Percentiles rank a stretch among this genome's conserved stretches.
Conservation (phyloP, 441 rosid species). For the Erodium trifolium region DNA sequence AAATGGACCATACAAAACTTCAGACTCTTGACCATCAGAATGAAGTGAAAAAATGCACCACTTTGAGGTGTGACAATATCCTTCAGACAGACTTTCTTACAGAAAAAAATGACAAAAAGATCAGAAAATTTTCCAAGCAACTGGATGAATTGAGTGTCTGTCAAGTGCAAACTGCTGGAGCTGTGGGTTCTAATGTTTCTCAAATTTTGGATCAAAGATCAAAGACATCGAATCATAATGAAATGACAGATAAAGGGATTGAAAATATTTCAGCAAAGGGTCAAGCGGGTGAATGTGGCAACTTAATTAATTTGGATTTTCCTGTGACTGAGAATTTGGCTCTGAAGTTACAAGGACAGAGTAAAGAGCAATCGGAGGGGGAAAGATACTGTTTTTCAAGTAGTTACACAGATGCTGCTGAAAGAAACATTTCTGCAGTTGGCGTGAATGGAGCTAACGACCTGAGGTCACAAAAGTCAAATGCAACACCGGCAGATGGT, state of each 20-base stretch:
- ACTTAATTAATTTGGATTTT: constrained; percentile 15
- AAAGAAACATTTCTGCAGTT: not conserved
- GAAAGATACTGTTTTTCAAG: constrained; percentile 4
- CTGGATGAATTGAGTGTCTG: no score
- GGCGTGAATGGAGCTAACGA: constrained; percentile 4
- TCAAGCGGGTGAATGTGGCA: constrained; percentile 28
- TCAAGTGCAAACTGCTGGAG: no score
- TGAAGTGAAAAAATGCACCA: no score
- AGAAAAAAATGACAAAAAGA: no score
- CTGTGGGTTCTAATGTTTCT: no score
- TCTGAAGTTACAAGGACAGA: not conserved
- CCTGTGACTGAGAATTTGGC: constrained; percentile 22
- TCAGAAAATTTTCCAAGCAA: no score
- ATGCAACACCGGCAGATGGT: not conserved
- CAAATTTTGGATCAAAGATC: not conserved
- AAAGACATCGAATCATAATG: not conserved
- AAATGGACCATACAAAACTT: no score
- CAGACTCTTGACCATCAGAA: no score
- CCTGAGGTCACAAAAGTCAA: not conserved
- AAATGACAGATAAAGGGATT: not conserved
- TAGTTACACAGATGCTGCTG: constrained; percentile 11
- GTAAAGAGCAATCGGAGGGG: not conserved
- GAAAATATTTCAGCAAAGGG: constrained; percentile 20
- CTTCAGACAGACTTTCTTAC: no score
- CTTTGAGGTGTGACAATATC: no score